A percentile compares a stretch with the other conserved stretches of the same genome.
These are phyloP conservation scores for Rhodotorula sp. DNA, from an alignment of 1,284 basidiomycete species.

Conservation along the genomic window DNA sequence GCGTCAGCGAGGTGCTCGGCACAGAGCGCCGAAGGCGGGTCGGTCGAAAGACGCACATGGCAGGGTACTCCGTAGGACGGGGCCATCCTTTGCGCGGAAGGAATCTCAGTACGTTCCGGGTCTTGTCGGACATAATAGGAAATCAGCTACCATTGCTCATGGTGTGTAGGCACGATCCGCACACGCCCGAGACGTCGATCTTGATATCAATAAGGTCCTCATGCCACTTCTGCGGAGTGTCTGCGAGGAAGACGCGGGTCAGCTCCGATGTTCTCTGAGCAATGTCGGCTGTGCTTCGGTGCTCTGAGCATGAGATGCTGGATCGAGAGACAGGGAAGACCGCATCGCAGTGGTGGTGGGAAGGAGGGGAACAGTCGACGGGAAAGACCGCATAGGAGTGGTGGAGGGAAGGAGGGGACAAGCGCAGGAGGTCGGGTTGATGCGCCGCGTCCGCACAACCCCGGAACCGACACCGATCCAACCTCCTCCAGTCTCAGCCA, in stretches of 20 bases:
- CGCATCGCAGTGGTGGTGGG: background rate
- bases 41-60: background rate
- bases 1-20: background rate
- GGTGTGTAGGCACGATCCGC: constrained; percentile 31
- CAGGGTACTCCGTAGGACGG: constrained; percentile 26
- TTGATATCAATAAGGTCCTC: constrained; percentile 40
- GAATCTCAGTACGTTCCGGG: background rate
- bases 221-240: constrained; percentile 37
- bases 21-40: background rate
- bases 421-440: no score
- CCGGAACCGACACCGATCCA: no score
- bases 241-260: constrained; percentile 1
- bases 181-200: constrained; percentile 10
- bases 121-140: no score
- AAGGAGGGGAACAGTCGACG: background rate
- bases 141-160: constrained; percentile 30
- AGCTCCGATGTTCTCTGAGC: background rate
- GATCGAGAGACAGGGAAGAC: background rate
- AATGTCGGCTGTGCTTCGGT: no score
- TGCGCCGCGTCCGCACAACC: no score
- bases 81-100: constrained; percentile 18
- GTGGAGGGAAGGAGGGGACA: background rate
- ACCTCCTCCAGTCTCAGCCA: no score
- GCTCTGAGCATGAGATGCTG: no score
- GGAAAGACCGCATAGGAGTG: background rate